Conservation (phyloP, 495 filamentous ascomycete species). For the Neurospora tetraspora region DNA sequence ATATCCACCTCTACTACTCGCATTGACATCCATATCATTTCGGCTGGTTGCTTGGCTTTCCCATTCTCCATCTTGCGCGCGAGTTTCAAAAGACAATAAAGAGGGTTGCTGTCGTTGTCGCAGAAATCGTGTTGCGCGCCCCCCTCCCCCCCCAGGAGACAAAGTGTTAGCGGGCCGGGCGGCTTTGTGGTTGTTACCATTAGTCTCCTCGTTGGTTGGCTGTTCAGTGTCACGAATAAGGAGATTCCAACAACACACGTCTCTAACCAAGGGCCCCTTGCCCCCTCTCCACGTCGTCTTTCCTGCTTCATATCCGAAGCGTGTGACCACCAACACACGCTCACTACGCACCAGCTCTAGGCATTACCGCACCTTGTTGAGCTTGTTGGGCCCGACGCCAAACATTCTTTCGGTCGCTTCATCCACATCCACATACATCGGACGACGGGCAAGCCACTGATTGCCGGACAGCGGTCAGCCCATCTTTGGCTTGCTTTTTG, state of each 20-base stretch:
- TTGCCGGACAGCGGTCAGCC: not conserved
- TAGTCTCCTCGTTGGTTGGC: not conserved
- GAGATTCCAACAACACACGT: not conserved
- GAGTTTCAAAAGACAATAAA: not conserved
- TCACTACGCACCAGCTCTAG: not conserved
- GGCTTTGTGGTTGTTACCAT: not conserved
- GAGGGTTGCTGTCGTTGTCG: not conserved
- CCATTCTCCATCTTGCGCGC: not conserved
- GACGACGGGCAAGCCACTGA: not conserved
- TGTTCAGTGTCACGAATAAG: not conserved
- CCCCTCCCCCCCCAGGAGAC: not conserved
- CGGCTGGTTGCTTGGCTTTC: not conserved
- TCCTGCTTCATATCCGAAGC: not conserved
- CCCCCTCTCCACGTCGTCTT: not conserved
- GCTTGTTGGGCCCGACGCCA: not conserved
- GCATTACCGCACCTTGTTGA: not conserved
- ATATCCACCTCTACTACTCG: not conserved
- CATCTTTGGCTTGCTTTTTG: not conserved
- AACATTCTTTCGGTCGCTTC: not conserved
- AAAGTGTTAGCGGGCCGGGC: not conserved
- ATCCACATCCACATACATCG: not conserved
- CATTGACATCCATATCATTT: not conserved
- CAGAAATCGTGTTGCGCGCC: not conserved
- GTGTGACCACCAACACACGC: not conserved
- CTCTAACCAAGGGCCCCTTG: not conserved